A percentile compares a stretch with the other conserved stretches of the same genome.
Conservation (phyloP, 2,329 filamentous ascomycete species). For the Claviceps pusilla region DNA sequence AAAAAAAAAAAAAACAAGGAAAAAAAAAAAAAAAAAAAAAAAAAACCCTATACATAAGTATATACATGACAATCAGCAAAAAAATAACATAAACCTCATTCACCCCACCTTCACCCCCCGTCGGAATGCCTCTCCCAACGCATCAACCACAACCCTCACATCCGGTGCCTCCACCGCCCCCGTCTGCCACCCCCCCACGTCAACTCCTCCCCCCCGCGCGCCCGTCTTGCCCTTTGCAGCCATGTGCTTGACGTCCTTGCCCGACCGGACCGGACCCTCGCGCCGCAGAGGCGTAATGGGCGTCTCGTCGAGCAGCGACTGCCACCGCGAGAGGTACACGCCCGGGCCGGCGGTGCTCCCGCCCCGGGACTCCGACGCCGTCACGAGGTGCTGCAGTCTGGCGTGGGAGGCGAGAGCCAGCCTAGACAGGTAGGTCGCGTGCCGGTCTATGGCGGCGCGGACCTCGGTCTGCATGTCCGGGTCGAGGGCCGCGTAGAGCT, state of each 20-base stretch:
- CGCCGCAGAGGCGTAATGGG: conserved; percentile 46
- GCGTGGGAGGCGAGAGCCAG: conserved; percentile 38
- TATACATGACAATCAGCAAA: no score
- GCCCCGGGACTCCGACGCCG: conserved; percentile 14
- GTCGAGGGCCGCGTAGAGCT: conserved; percentile 32
- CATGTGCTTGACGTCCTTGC: conserved; percentile 34
- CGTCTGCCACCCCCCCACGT: conserved; percentile 10
- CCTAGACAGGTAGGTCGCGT: conserved; percentile 42
- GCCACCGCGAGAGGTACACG: conserved; percentile 58
- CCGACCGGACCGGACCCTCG: conserved; percentile 36
- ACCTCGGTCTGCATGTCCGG: conserved; percentile 30
- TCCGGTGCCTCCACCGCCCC: conserved; percentile 14
- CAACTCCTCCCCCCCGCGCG: conserved; percentile 12
- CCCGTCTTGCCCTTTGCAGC: conserved; percentile 29
- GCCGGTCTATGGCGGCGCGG: conserved; percentile 38
- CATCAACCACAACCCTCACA: conserved; percentile 16
- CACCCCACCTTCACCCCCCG: conserved; percentile 19
- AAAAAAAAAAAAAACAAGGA: no score
- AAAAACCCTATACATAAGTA: no score
- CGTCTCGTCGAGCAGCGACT: conserved; percentile 54
- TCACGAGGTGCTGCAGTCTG: conserved; percentile 44
- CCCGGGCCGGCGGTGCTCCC: conserved; percentile 46
- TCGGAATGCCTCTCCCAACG: conserved; percentile 26
- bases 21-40: no score
- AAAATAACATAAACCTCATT: no score